Percentiles rank a stretch among this genome's conserved stretches.
phyloP scores from a whole-genome alignment of 768 basidiomycete species.

The Gymnopilus junonius region DNA sequence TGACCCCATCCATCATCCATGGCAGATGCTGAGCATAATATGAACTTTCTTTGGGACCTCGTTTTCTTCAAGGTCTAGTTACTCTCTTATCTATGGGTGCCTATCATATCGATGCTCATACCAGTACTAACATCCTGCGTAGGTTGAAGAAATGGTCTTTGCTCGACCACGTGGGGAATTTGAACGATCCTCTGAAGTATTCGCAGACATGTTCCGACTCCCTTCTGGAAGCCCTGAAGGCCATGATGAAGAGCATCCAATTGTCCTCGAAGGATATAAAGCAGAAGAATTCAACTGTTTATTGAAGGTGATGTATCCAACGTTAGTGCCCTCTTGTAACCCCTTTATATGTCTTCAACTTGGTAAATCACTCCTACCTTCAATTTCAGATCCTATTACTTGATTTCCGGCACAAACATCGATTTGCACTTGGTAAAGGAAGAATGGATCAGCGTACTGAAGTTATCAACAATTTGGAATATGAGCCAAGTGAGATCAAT shows the following conservation, averaged over 20 bases:
- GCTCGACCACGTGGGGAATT: constrained; percentile 9
- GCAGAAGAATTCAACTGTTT: constrained; percentile 10
- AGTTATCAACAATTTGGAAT: constrained; percentile 14
- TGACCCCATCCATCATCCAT: no score
- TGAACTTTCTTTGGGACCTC: constrained; percentile 8
- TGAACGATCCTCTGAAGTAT: constrained; percentile 14
- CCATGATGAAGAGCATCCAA: constrained; percentile 3
- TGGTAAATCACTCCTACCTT: neutral
- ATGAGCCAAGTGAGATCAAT: constrained; percentile 4
- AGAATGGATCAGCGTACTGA: constrained; percentile 15
- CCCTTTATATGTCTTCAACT: no score
- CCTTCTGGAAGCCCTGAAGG: constrained; percentile 1
- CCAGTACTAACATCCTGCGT: neutral
- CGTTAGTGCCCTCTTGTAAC: neutral
- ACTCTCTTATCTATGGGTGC: neutral
- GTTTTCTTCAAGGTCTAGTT: constrained; percentile 10
- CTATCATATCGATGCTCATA: neutral
- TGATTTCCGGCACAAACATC: constrained; percentile 9
- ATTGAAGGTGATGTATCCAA: constrained; percentile 17
- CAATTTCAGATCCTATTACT: neutral
- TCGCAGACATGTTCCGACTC: constrained; percentile 14
- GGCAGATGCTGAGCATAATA: neutral
- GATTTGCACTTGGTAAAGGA: constrained; percentile 3
- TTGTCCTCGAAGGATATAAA: constrained; percentile 12
- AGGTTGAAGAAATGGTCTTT: constrained; percentile 13